Evolutionary conservation across 2,329 filamentous ascomycete genomes (phyloP).

Genomic region (Claviceps maximensis): DNA sequence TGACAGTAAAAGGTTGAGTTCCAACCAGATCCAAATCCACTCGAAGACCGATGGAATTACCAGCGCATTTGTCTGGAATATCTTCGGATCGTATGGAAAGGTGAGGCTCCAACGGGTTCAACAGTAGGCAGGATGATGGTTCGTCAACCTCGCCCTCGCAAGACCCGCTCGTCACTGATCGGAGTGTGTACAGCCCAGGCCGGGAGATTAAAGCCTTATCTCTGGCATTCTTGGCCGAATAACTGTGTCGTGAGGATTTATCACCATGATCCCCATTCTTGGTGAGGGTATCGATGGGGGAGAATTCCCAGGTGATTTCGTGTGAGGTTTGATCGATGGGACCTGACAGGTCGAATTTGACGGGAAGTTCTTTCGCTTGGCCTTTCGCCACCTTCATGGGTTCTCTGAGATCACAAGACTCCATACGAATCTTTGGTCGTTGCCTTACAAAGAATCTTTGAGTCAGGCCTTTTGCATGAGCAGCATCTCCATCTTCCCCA

Average conservation of each 20-base stretch:
- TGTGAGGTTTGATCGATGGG: slow-evolving; percentile 50
- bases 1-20: slow-evolving; percentile 78
- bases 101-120: slow-evolving; percentile 82
- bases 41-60: slow-evolving; percentile 79
- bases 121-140: slow-evolving; percentile 80
- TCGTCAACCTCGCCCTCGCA: slow-evolving; percentile 85
- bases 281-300: slow-evolving; percentile 54
- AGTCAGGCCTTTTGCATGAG: slow-evolving; percentile 49
- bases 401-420: slow-evolving; percentile 63
- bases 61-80: slow-evolving; percentile 89
- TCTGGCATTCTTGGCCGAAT: slow-evolving; percentile 46
- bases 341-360: slow-evolving; percentile 54
- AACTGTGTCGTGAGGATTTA: slow-evolving; percentile 41
- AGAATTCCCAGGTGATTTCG: slow-evolving; percentile 70
- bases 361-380: slow-evolving; percentile 51
- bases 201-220: slow-evolving; percentile 57
- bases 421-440: slow-evolving; percentile 59
- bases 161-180: slow-evolving; percentile 62
- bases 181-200: slow-evolving; percentile 77
- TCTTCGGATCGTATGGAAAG: slow-evolving; percentile 62
- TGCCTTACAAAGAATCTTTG: slow-evolving; percentile 80
- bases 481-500: slow-evolving; percentile 56
- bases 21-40: slow-evolving; percentile 85
- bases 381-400: slow-evolving; percentile 78
- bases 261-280: slow-evolving; percentile 57